A percentile compares a stretch with the other conserved stretches of the same genome.
These are phyloP conservation scores for Cavenderia fasciculata DNA, from an alignment of 78 protist species.

Conservation along the genomic window DNA sequence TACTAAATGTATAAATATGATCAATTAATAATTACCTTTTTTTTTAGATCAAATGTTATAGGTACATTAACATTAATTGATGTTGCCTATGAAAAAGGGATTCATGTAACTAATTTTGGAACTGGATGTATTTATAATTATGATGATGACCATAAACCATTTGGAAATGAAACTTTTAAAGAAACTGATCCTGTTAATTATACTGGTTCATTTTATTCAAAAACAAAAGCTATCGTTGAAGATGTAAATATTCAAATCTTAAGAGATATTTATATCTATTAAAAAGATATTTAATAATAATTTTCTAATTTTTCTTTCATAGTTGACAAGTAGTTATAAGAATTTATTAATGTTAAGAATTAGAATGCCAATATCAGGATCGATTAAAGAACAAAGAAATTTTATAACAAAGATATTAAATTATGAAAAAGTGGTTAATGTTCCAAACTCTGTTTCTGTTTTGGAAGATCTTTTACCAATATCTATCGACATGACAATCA, in stretches of 20 bases:
- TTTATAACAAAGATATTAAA: conserved; percentile 84
- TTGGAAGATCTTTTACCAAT: conserved; percentile 88
- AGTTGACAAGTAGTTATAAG: conserved; percentile 44
- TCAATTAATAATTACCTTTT: background rate
- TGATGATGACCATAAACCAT: conserved; percentile 84
- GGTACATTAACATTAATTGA: conserved; percentile 83
- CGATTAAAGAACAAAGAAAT: conserved; percentile 75
- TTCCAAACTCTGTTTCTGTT: conserved; percentile 91
- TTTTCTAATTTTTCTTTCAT: background rate
- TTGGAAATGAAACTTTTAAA: conserved; percentile 75
- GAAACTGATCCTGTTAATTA: conserved; percentile 91
- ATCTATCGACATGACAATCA: conserved; percentile 84
- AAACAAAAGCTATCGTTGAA: conserved; percentile 88
- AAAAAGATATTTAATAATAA: too few relatives aligned
- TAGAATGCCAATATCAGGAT: conserved; percentile 93
- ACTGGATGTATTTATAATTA: conserved; percentile 95
- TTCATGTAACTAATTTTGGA: conserved; percentile 90
- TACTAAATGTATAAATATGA: background rate
- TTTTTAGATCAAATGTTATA: conserved; percentile 77
- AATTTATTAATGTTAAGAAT: conserved; percentile 87
- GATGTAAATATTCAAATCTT: background rate
- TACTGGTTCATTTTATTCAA: conserved; percentile 88
- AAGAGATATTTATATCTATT: too few relatives aligned
- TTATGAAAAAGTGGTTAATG: conserved; percentile 71
- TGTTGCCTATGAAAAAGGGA: conserved; percentile 15